Conservation (phyloP, 164 flowering plant species). For the Chimonanthus praecox region DNA sequence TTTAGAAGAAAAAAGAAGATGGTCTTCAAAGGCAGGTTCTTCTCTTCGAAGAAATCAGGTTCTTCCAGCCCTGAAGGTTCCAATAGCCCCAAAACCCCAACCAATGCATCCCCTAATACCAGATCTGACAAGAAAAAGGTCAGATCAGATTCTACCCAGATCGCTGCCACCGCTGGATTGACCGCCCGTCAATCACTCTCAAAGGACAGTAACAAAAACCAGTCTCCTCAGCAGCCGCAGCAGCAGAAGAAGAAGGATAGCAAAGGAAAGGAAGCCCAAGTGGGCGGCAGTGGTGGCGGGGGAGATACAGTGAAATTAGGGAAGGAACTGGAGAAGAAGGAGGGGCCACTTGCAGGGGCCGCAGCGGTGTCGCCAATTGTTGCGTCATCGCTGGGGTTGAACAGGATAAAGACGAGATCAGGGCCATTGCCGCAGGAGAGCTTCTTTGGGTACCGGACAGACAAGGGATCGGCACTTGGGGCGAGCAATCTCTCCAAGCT, state of each 20-base stretch:
- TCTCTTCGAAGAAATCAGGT: conserved; percentile 81
- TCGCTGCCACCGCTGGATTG: conserved; percentile 1
- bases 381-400: conserved; percentile 85
- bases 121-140: conserved; percentile 85
- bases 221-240: conserved; percentile 5
- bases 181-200: conserved; percentile 22
- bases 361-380: conserved; percentile 53
- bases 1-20: conserved; percentile 16
- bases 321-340: conserved; percentile 22
- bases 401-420: conserved; percentile 89
- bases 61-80: conserved; percentile 63
- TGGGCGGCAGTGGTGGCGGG: too few relatives aligned
- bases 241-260: conserved; percentile 32
- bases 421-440: conserved; percentile 98
- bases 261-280: conserved; percentile 24
- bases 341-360: conserved; percentile 17
- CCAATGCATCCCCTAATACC: conserved; percentile 50
- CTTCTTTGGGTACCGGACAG: conserved; percentile 40
- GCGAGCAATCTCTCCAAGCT: conserved; percentile 10
- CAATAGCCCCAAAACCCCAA: conserved; percentile 63
- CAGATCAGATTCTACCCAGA: conserved; percentile 38
- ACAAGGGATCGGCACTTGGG: conserved; percentile 8
- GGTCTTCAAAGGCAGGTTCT: conserved; percentile 92
- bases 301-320: neutral
- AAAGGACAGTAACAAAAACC: conserved; percentile 23